Evolutionary conservation across 1,284 basidiomycete genomes (phyloP), one percentile per base, ranked within the genome.

Genomic region (Phylloporus gajari): DNA sequence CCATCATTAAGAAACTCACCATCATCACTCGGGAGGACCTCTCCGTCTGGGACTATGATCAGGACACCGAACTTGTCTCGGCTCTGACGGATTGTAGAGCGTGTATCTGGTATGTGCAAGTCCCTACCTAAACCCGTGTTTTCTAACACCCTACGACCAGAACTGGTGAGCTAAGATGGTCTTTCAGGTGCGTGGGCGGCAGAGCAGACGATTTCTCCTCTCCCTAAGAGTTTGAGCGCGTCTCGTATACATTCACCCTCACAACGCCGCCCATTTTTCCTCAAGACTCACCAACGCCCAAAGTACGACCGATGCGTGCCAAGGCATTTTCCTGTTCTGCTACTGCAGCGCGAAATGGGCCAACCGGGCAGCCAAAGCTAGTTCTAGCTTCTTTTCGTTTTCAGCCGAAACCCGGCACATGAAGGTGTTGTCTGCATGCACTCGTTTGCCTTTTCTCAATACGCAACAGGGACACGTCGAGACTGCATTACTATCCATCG

Each of bases 291-390:
- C 64, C 30, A 66, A 77, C 42, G 69, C 72, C 8, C 72, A 68
- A 40, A 7, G 23, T 9, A 32, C 63, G 13, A 63, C 48, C 21
- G 5, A 25, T 21, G 21, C 62, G 21, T 15, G 23, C 35, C 59
- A 61, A 13, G 60, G 65, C 40, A n/a, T 40, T 13, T 72, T 81
- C 53, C 72, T 75, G 32, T 81, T 79, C 68, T 80, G 78, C 65
- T 79, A 81, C 69, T 81, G 74, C 69, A 80, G 78, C 61, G 60
- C 51, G 58, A 81, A 80, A 38, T 70, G 73, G 73, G 78, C 78
- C 2, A 75, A 76, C 51, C 72, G 78, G 56, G 38, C 72, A 0
- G 69, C 72, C 3, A 77, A 68, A 15, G 72, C 78, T 3, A 58
- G 73, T 11, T 64, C 35, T 19, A 65, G 71, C 21, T 27, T 74